Evolutionary conservation across 2,329 filamentous ascomycete species (phyloP), one percentile per base, ranked within the genome.

Genomic region (Bipolaris cookei): DNA sequence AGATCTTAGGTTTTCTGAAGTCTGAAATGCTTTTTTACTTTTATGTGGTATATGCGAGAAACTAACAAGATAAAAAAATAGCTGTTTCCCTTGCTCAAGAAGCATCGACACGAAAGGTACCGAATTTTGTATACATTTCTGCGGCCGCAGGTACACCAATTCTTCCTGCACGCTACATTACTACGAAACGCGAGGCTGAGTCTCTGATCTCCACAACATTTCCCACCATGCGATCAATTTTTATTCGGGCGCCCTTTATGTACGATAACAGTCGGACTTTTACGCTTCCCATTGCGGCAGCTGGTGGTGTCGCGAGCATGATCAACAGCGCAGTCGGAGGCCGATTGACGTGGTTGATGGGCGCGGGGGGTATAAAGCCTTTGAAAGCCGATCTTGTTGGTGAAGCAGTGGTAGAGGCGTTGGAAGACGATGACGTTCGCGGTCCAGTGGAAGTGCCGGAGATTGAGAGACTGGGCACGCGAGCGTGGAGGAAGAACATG

Each of bases 181-280:
- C 83, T 35, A 97, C 94, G 13, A 99, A 99, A 80, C 83, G 95
- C 62, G 91, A 96, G 74, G 95, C 95, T 6, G 95, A 99, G 79
- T 84, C 82, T 55, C 84, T 87, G 23, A 91, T 97, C 67, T 80
- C 87, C 30, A 84, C 82, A 52, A 84, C 86, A 62, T 92, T 97
- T 67, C 90, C 90, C 0, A 76, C 81, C 23, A 87, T 96, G 84
- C 86, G 95, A 18, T 87, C 85, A 61, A 80, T 98, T 58, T 98
- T 97, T 76, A 78, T 97, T 52, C 84, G 95, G 28, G 87, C 94
- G 10, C 90, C 90, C 0, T 95, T 99, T 77, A 82, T 99, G 81
- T 99, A 94, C 77, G 95, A 98, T 74, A 84, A 82, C 52, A 92
- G 89, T 56, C 85, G 95, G 59, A 85, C 87, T 14, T 84, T 97